Base-by-base conservation (phyloP, 2,329 filamentous ascomycete species). In the Ilyonectria sp. region DNA sequence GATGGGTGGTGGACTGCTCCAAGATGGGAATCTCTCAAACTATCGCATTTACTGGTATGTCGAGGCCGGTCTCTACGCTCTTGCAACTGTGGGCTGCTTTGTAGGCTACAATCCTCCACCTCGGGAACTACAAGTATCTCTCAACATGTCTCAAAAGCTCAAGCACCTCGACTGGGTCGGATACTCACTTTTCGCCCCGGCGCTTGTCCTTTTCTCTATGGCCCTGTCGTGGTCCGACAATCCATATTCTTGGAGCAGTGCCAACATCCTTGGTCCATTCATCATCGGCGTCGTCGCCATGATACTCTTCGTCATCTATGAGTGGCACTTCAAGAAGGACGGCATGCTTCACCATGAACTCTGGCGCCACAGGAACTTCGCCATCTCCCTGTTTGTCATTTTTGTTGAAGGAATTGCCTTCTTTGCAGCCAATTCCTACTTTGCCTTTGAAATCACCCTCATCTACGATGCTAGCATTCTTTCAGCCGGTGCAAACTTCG, bases 381-480 rank as follows among this genome's bases (percentile, higher is more conserved):
- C 49, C 23, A 37, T 61, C 33, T 53, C 33, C 35, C 58, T 61
- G 23, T 19, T 46, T 8, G 47, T 52, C 29, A 54, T 61, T 23
- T 61, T 61, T 19, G 49, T 61, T 29, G 58, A 61, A 43, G 58
- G 58, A 8, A n/a, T 61, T 43, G 58, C 58, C 23, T 61, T 61
- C 40, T 53, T 61, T 26, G 47, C 47, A 13, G 47, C 47, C 21
- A 50, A 50, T 31, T 26, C 26, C 47, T 50, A 50, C 47, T 50
- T 50, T 31, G 21, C 47, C 21, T 50, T 26, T 31, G 26, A 26
- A 15, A 9, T 50, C 47, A 26, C 21, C 10, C 21, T 50, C 47
- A 50, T 26, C 21, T 31, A 50, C 47, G 21, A 50, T 29, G 47
- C 47, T 13, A 26, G n/a, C 15, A 44, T 44, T 21, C 40, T 44